Base-by-base conservation (phyloP, 768 basidiomycete genomes). In the Boletus bicolor region DNA sequence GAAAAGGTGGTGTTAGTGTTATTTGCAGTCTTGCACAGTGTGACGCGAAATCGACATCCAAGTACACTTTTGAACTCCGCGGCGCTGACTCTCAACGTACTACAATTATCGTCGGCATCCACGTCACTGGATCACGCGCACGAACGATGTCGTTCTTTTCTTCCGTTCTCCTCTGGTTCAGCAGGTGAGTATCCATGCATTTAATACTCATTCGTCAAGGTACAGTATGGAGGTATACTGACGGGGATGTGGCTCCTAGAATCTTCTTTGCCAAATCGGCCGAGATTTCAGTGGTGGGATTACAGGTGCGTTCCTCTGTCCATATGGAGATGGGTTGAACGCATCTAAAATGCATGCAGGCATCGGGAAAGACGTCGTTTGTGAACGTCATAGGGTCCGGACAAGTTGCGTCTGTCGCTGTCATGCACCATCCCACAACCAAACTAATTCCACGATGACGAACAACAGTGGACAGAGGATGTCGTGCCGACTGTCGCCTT, bases 401-500 rank as follows among this genome's bases (percentile, higher is more conserved):
- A 62, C 89, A 90, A 76, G 89, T 64, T 51, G 52, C 52, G 57
- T 55, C 53, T 38, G 14, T 46, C 38, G 24, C 36, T 11, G 17
- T 42, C 37, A 15, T 32, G 15, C 30, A 4, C 4, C 28, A 8
- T 37, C 7, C 14, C 17, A 5, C 19, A 50, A 9, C 17, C 17
- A 11, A 37, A 15, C 55, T 58, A 39, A 48, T 51, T 30, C n/a
- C 35, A 37, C 32, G 36, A 35, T 14, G 15, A 36, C 5, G 32
- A 48, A 47, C 38, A 17, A 37, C 72, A 95, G 84, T 97, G 92
- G 89, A 92, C 89, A 56, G 92, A 95, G 76, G 94, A 96, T 52
- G 92, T 94, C n/a, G 93, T 93, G 0, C 94, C 94, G 0, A 97
- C 94, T 1, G 89, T 97, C 21, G 92, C 93, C 7, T 97, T 93